These are phyloP conservation scores for Neurospora cerealis DNA, from an alignment of 495 filamentous ascomycete genomes.

Conservation along the genomic window DNA sequence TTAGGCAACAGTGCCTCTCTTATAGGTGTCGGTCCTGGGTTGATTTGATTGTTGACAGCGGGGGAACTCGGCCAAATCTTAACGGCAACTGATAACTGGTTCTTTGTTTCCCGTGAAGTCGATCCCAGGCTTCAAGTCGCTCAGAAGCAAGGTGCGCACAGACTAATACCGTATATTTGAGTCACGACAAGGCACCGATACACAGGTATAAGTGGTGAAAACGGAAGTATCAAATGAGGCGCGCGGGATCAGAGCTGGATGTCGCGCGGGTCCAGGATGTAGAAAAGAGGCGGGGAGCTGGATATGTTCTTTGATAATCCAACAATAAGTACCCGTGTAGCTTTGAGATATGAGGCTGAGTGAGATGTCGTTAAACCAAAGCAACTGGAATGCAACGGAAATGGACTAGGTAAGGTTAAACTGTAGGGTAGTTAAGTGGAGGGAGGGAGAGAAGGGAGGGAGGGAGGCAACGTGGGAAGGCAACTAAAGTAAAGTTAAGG, in stretches of 20 bases:
- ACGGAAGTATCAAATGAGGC: neutral
- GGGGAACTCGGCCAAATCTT: neutral
- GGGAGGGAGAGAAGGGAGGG: neutral
- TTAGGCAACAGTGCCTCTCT: neutral
- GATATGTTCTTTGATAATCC: neutral
- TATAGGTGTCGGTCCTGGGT: neutral
- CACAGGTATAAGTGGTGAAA: neutral
- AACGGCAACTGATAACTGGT: neutral
- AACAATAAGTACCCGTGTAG: neutral
- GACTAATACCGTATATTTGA: constrained; percentile 1
- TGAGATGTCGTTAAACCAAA: neutral
- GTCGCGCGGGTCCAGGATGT: neutral
- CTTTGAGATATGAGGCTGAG: neutral
- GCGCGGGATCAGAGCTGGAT: neutral
- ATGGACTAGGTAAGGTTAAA: neutral
- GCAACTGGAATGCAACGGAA: neutral
- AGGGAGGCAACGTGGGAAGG: neutral
- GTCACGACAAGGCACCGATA: constrained; percentile 9
- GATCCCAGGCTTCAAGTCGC: neutral
- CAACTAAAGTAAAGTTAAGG: neutral
- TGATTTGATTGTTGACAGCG: neutral
- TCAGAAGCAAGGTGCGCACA: constrained; percentile 1
- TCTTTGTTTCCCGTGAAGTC: neutral
- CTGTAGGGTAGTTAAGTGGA: neutral
- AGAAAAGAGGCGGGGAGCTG: neutral